Percentiles rank a stretch among this genome's conserved stretches.
Evolutionary conservation across 2,329 filamentous ascomycete species (phyloP).

Genomic region (Colletotrichum phormii): DNA sequence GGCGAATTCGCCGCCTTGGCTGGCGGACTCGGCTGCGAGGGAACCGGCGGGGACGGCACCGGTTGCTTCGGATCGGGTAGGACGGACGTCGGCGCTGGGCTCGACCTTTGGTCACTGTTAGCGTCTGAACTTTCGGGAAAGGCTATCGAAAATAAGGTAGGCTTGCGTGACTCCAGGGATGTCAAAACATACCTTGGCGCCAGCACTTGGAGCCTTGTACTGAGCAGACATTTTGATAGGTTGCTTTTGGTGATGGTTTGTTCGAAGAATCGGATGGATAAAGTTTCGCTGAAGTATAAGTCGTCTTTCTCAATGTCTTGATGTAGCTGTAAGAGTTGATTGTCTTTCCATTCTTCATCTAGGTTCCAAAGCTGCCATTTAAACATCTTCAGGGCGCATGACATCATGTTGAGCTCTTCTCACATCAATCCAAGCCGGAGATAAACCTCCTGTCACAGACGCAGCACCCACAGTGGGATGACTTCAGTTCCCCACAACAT

Average conservation of each 20-base stretch:
- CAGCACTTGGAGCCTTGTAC: conserved; percentile 27
- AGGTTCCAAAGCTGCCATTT: conserved; percentile 5
- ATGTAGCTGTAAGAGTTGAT: not conserved
- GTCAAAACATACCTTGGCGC: conserved; percentile 22
- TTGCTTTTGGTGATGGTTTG: not conserved
- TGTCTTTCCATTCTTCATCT: not conserved
- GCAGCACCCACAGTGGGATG: conserved; percentile 28
- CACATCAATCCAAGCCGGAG: conserved; percentile 27
- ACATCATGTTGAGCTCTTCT: conserved; percentile 31
- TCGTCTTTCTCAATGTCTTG: not conserved
- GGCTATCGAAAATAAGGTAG: not conserved
- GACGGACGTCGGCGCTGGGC: conserved; percentile 56
- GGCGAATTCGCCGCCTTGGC: conserved; percentile 69
- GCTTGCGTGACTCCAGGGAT: not conserved
- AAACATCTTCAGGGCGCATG: conserved; percentile 11
- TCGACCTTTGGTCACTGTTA: conserved; percentile 53
- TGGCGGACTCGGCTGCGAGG: conserved; percentile 79
- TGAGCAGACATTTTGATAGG: conserved; percentile 12
- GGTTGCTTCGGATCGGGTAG: conserved; percentile 67
- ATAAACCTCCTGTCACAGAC: conserved; percentile 12
- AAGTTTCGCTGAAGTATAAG: not conserved
- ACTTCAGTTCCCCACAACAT: conserved; percentile 35
- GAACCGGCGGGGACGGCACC: conserved; percentile 76
- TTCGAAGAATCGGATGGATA: not conserved
- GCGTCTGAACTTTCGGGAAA: not conserved